Evolutionary conservation across 805 yeast species (phyloP).

Genomic region (Saccharomyces jurei): DNA sequence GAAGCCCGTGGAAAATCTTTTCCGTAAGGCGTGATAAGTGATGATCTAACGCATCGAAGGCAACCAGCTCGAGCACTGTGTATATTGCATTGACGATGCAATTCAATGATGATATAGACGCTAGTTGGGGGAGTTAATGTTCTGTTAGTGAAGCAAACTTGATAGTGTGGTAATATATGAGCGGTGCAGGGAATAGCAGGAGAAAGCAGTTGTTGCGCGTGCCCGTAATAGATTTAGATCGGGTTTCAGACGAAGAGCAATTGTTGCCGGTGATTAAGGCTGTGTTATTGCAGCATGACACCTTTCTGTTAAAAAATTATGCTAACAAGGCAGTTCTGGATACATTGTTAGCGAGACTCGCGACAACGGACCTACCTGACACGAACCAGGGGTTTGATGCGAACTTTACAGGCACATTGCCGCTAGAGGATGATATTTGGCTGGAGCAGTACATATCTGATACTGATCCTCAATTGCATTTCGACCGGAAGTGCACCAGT

Average conservation of each 20-base stretch:
- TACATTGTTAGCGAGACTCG: conserved; percentile 7
- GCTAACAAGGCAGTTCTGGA: conserved; percentile 20
- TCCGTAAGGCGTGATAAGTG: background rate
- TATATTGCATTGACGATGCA: background rate
- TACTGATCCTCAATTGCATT: conserved; percentile 12
- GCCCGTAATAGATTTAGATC: conserved; percentile 23
- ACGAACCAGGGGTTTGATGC: conserved; percentile 20
- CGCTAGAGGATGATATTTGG: conserved; percentile 8
- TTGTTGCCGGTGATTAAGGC: conserved; percentile 18
- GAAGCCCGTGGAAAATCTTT: background rate
- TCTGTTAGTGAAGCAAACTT: background rate
- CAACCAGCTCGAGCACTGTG: background rate
- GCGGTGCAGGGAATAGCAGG: background rate
- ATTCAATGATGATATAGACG: background rate
- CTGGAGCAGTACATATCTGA: conserved; percentile 25
- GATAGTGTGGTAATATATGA: background rate
- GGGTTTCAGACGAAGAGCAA: conserved; percentile 18
- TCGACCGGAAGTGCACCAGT: conserved; percentile 13
- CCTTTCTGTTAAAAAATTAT: conserved; percentile 26
- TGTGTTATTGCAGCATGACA: conserved; percentile 18
- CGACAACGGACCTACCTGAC: conserved; percentile 6
- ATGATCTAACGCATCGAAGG: background rate
- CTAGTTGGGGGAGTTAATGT: background rate
- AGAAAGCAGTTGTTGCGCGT: background rate
- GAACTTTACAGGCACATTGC: conserved; percentile 22